Base-by-base conservation (phyloP, 148 eudicot genomes). In the Diospyros lotus region DNA sequence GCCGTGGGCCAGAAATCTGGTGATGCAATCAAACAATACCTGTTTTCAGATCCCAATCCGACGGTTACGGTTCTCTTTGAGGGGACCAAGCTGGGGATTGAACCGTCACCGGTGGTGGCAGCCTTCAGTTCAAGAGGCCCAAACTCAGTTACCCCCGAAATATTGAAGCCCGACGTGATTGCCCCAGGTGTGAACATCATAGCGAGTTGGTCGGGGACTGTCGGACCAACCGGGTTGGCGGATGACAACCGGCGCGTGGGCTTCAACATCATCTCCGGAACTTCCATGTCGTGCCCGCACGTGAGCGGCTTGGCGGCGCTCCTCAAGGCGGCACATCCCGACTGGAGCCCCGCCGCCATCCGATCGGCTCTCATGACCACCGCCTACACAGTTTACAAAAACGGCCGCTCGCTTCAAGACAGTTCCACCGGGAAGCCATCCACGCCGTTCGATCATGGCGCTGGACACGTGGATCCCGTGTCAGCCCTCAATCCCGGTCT, bases 211-310 rank as follows among this genome's bases (percentile, higher is more conserved):
- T 73, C 86, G 0, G 82, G 84, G 2, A 39, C 72, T 1, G 81
- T 80, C 4, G 84, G 82, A 11, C 89, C 86, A 2, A 83, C 86
- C 0, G 86, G 82, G 48, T 59, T 83, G 43, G 58, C 71, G 2
- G 77, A 79, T 41, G 89, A 86, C 67, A 12, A 42, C 6, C 68
- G 89, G 70, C 86, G 82, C 2, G 89, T 83, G 17, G 82, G 51
- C 10, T 86, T 86, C 60, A 86, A 86, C 77, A 86, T 86, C 45
- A 81, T 83, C 44, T 86, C 89, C 0, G 89, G 89, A 28, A 86
- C 86, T 11, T 86, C 89, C 0, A 86, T 86, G 89, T 83, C 89
- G 6, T 86, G 89, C 69, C 89, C 89, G 2, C 89, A 86, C 53
- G 82, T 86, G 55, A 83, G 86, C 59, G 89, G 89, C 79, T 77